Evolutionary conservation across 192 early-diverging fungal genomes (phyloP).

Genomic region (Geranomyces variabilis): DNA sequence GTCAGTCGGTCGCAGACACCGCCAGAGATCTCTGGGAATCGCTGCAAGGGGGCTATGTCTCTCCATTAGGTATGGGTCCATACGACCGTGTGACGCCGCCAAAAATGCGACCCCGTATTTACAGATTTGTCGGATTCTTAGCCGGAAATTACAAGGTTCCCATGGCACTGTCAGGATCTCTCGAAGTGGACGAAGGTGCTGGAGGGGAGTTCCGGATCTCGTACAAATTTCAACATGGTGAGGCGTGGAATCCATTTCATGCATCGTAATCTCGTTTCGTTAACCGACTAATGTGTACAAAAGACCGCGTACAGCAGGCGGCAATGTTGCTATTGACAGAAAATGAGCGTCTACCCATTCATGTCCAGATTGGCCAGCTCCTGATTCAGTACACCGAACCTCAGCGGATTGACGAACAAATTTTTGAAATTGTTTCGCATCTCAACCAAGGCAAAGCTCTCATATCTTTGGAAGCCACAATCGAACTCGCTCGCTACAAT

Average conservation of each 20-base stretch:
- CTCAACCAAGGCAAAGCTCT: conserved; percentile 34
- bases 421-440: conserved; percentile 45
- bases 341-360: conserved; percentile 28
- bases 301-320: conserved; percentile 45
- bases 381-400: conserved; percentile 31
- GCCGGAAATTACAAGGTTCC: conserved; percentile 38
- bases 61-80: conserved; percentile 32
- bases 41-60: conserved; percentile 25
- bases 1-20: conserved; percentile 25
- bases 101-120: not conserved
- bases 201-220: conserved; percentile 17
- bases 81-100: not conserved
- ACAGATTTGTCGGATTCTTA: not conserved
- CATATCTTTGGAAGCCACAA: not conserved
- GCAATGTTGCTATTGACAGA: conserved; percentile 34
- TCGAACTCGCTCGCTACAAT: conserved; percentile 32
- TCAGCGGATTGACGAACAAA: conserved; percentile 31
- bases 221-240: conserved; percentile 39
- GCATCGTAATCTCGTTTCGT: not conserved
- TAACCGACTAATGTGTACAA: not conserved
- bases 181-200: not conserved
- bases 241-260: not conserved
- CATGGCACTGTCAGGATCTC: conserved; percentile 25
- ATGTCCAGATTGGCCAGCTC: conserved; percentile 34
- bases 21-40: conserved; percentile 37